Percentiles rank a stretch among this genome's conserved stretches.
Evolutionary conservation across 441 rosid species (phyloP).

Genomic region (Populus hybrid): DNA sequence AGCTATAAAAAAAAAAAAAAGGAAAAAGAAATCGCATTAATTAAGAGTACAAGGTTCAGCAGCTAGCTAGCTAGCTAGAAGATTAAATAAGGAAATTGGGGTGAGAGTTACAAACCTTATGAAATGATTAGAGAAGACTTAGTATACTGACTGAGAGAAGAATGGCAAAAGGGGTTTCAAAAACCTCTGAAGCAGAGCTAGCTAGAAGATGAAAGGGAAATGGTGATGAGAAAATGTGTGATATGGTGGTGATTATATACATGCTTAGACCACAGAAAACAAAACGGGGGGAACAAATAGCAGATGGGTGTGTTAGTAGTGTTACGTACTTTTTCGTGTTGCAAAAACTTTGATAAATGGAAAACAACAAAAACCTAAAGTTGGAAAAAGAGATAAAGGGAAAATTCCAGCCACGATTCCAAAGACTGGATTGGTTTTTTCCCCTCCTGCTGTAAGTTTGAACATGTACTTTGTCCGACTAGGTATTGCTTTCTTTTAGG

Average conservation of each 20-base stretch:
- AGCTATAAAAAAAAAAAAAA: background rate
- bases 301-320: constrained; percentile 28
- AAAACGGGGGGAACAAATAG: constrained; percentile 30
- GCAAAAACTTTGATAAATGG: constrained; percentile 51
- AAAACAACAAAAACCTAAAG: constrained; percentile 30
- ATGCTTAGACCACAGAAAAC: constrained; percentile 23
- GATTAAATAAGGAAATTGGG: background rate
- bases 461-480: constrained; percentile 22
- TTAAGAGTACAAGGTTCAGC: background rate
- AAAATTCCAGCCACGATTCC: constrained; percentile 49
- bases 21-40: background rate
- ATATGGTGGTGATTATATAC: constrained; percentile 44
- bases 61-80: background rate
- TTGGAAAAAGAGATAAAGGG: constrained; percentile 36
- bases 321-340: constrained; percentile 44
- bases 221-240: constrained; percentile 21
- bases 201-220: constrained; percentile 14
- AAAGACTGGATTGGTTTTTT: constrained; percentile 28
- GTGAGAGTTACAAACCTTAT: background rate
- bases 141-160: background rate
- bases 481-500: constrained; percentile 21
- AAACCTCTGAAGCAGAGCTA: background rate
- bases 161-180: background rate
- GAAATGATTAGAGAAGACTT: background rate
- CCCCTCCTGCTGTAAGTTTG: constrained; percentile 15